Conservation (phyloP, 139 green algal genomes). For the Chlamydomonas schloesseri region DNA sequence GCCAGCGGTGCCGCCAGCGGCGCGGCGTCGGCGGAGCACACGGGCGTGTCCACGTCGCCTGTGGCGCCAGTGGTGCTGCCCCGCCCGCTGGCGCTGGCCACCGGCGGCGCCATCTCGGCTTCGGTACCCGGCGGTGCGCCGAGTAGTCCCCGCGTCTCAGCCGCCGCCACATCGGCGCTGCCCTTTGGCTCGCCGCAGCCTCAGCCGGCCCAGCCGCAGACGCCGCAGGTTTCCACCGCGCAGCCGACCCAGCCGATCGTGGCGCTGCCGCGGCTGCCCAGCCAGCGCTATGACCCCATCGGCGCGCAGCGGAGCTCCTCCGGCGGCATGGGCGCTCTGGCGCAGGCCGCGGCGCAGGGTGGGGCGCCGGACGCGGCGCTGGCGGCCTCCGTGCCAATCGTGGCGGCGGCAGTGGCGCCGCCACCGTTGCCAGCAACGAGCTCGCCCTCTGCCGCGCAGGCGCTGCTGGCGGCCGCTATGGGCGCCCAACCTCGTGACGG, state of each 20-base stretch:
- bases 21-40: no score
- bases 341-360: neutral
- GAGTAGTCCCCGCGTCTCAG: neutral
- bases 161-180: neutral
- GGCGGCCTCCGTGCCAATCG: no score
- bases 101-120: neutral
- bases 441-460: neutral
- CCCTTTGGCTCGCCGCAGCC: neutral
- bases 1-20: neutral
- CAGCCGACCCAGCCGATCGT: no score
- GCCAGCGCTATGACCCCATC: slow-evolving; percentile 15
- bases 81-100: no score
- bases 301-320: neutral
- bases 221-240: no score
- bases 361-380: neutral
- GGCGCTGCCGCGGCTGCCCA: neutral
- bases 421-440: neutral
- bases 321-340: neutral
- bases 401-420: neutral
- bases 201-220: no score
- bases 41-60: no score
- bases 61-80: neutral
- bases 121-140: no score
- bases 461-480: slow-evolving; percentile 28
- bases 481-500: slow-evolving; percentile 13